Evolutionary conservation across 345 rosid species (phyloP), one percentile per base, ranked within the genome.

Genomic region (Cochlearia excelsa): DNA sequence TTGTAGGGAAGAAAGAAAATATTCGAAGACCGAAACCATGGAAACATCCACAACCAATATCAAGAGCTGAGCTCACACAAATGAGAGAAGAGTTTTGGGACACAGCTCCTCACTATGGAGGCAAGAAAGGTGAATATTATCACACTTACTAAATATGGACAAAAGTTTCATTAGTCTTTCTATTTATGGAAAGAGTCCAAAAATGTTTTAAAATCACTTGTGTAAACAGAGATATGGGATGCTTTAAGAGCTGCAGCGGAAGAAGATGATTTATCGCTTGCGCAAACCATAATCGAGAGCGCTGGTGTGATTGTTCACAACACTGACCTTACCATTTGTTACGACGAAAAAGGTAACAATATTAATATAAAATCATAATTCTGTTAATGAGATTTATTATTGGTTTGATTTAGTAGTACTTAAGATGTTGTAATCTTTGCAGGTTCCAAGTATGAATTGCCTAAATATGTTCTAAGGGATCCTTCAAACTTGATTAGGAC

Each of bases 71-170:
- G 65, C 88, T 90, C 29, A 48, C 77, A 59, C 87, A 85, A 78
- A 64, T 87, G 84, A 80, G 97, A 10, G 97, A 90, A 56, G 97
- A 90, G 50, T 90, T 87, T 64, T 87, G 95, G 95, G 97, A 90
- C 73, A 90, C 97, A 26, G 89, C 97, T 69, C 97, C 97, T 68
- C 97, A 87, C 60, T 90, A 85, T 70, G 97, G 97, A 66, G 94
- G 96, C 57, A 77, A 71, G 62, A 72, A 66, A 72, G 71, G 67
- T 69, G 46, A 55, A 11, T 9, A 27, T 53, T 6, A 27, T 53
- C 30, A 59, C 57, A 54, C 31, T 23, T 6, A 38, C 5, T 2
- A 33, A 9, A 37, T 31, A 3, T 4, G 37, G 9, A 37, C 2
- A 6, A 29, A 43, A 48, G 6, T 4, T 29, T 30, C 16, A 48